A percentile compares a stretch with the other conserved stretches of the same genome.
Evolutionary conservation across 495 filamentous ascomycete species (phyloP).

Genomic region (Podospora sp.): DNA sequence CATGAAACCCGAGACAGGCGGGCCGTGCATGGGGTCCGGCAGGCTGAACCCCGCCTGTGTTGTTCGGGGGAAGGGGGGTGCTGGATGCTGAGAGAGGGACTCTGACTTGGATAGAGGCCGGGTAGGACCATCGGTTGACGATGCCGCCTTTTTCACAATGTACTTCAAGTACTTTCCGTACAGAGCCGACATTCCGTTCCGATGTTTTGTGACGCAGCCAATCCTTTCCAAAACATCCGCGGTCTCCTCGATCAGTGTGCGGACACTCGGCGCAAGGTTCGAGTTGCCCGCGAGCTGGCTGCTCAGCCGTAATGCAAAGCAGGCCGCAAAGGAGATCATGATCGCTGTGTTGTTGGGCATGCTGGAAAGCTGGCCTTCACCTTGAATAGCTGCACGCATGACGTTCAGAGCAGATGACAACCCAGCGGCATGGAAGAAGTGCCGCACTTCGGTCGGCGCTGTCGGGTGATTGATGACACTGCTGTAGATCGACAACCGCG

Average conservation of each 20-base stretch:
- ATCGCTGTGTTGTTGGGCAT: constrained; percentile 80
- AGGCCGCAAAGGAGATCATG: constrained; percentile 76
- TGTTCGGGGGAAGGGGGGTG: constrained; percentile 16
- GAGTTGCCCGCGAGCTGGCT: constrained; percentile 59
- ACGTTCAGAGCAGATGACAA: constrained; percentile 72
- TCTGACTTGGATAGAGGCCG: constrained; percentile 18
- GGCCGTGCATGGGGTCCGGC: constrained; percentile 21
- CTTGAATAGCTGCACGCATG: constrained; percentile 72
- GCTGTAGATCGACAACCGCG: constrained; percentile 70
- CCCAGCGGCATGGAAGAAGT: constrained; percentile 69
- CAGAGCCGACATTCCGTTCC: constrained; percentile 63
- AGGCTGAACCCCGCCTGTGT: constrained; percentile 24
- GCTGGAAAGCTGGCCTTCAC: constrained; percentile 66
- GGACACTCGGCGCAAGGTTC: constrained; percentile 66
- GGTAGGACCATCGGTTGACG: constrained; percentile 20
- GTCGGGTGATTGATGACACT: constrained; percentile 75
- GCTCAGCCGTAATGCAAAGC: constrained; percentile 67
- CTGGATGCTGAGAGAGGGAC: constrained; percentile 11
- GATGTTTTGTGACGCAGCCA: constrained; percentile 62
- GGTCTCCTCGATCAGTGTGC: constrained; percentile 68
- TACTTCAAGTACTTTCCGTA: constrained; percentile 65
- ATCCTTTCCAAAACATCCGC: constrained; percentile 70
- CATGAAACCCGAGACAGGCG: constrained; percentile 29
- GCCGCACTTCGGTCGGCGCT: constrained; percentile 67
- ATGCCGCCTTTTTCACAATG: constrained; percentile 50